Base-by-base conservation (phyloP, 306 rosid genomes). In the Lablab purpureus region DNA sequence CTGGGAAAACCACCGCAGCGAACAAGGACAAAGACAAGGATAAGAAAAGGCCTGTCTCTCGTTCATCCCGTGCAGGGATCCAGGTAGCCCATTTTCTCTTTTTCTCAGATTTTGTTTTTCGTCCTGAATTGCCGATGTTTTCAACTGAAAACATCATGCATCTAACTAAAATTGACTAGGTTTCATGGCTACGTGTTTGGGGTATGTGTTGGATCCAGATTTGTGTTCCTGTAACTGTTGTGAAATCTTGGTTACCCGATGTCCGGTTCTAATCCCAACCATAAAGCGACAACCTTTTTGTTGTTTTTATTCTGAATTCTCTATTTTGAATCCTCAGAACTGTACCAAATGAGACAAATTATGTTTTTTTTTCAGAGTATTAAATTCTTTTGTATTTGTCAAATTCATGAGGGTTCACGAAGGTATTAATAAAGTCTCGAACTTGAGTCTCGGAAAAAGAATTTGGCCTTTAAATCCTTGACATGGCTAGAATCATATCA, bases 1-100 rank as follows among this genome's bases (percentile, higher is more conserved):
- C 97, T 37, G 90, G 86, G 6, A 91, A 93, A 59, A 93, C 97
- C 30, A 88, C 94, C 0, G 80, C 93, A 0, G 97, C 89, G 5
- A 92, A 84, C 94, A 93, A 88, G 80, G 96, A 89, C 76, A 90
- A 91, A 28, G 96, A 89, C 47, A 92, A 92, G 80, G 97, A 91
- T 45, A 93, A 93, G 92, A 93, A 91, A 67, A 81, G 84, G 76
- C 92, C 97, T 0, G 89, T 91, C 64, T 93, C 97, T 10, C 89
- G 96, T 6, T 93, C 97, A 10, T 91, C 97, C 23, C 97, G 97
- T 43, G 97, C 97, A n/a, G 96, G 97, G 67, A 93, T 93, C 79
- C 97, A 93, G 94, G 97, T 89, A 75, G 15, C 10, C 37, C 27
- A 13, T 15, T 7, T 46, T 0, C 45, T 1, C 8, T 6, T 19